Base-by-base conservation (phyloP, 306 rosid species). In the Rubus idaeus region DNA sequence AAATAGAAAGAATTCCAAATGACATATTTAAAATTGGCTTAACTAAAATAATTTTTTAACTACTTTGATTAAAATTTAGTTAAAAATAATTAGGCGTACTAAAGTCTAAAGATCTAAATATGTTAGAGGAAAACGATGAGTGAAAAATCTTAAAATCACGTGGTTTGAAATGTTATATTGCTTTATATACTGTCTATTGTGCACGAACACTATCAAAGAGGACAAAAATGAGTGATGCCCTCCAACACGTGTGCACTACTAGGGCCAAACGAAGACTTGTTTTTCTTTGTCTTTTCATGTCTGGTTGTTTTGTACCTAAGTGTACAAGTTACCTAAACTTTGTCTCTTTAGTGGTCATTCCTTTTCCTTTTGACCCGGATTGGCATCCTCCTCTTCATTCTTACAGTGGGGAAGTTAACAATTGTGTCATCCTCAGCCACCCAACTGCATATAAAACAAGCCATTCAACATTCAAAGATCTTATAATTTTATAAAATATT, bases 351-450 rank as follows among this genome's bases (percentile, higher is more conserved):
- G 4, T 63, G 76, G 40, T 79, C 79, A 30, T 41, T 51, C 67
- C 26, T n/a, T 52, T 2, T 81, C 37, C 81, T 81, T 70, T 81
- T 78, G 76, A 84, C 81, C 83, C 83, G 70, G 3, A 84, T 50
- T 30, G 88, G 88, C 88, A 84, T 81, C 75, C 79, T 84, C 64
- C 70, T 78, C 76, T 84, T 84, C 88, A 84, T 74, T 81, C 85
- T 84, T 65, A 84, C 88, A 0, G 88, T 84, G 76, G 88, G 88
- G 18, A 84, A 84, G 83, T 84, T 69, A 13, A 84, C 79, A 55
- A 84, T 66, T 5, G 79, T 81, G 68, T 84, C 88, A 66, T 84
- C 85, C 71, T 81, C 83, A 5, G 85, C 83, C 40, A 58, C 78
- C 88, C 88, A 84, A 9, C 88, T 84, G 82, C 72, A 77, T 77